A percentile compares a stretch with the other conserved stretches of the same genome.
Conservation (phyloP, 768 basidiomycete genomes). For the Porphyrellus cyaneotinctus region DNA sequence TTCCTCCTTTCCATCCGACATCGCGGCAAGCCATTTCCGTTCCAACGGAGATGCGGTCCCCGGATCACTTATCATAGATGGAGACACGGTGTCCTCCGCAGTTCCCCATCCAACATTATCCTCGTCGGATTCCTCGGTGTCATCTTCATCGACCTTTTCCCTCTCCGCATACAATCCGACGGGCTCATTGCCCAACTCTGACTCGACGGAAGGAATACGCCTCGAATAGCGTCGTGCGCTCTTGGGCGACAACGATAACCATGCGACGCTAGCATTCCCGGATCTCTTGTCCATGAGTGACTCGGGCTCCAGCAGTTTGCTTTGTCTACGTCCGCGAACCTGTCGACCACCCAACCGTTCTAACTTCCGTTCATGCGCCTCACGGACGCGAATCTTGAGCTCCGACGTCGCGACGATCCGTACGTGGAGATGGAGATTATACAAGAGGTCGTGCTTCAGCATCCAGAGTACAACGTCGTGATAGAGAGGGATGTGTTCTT, state of each 20-base stretch:
- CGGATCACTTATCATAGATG: slow-evolving; percentile 79
- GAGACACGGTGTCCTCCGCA: slow-evolving; percentile 42
- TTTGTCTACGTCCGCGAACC: slow-evolving; percentile 21
- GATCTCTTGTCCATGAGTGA: slow-evolving; percentile 14
- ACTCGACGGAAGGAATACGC: slow-evolving; percentile 46
- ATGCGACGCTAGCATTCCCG: slow-evolving; percentile 31
- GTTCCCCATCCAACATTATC: slow-evolving; percentile 48
- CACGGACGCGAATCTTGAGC: slow-evolving; percentile 68
- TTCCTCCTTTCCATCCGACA: slow-evolving; percentile 79
- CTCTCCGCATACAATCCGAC: slow-evolving; percentile 29
- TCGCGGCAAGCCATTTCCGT: slow-evolving; percentile 83
- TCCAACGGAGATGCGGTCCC: slow-evolving; percentile 75
- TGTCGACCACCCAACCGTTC: slow-evolving; percentile 24
- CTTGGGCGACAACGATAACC: slow-evolving; percentile 56
- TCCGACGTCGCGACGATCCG: slow-evolving; percentile 75
- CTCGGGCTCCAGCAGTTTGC: slow-evolving; percentile 17
- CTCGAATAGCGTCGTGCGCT: slow-evolving; percentile 44
- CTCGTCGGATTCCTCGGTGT: slow-evolving; percentile 43
- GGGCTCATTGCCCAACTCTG: slow-evolving; percentile 39
- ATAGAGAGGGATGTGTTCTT: slow-evolving; percentile 66
- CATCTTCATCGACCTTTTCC: slow-evolving; percentile 29
- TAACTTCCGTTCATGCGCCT: slow-evolving; percentile 36
- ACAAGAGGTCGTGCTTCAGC: slow-evolving; percentile 79
- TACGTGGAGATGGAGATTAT: slow-evolving; percentile 81
- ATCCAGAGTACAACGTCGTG: slow-evolving; percentile 88